phyloP scores from a whole-genome alignment of 2,329 filamentous ascomycete genomes.

The Fusarium ambrosium region DNA sequence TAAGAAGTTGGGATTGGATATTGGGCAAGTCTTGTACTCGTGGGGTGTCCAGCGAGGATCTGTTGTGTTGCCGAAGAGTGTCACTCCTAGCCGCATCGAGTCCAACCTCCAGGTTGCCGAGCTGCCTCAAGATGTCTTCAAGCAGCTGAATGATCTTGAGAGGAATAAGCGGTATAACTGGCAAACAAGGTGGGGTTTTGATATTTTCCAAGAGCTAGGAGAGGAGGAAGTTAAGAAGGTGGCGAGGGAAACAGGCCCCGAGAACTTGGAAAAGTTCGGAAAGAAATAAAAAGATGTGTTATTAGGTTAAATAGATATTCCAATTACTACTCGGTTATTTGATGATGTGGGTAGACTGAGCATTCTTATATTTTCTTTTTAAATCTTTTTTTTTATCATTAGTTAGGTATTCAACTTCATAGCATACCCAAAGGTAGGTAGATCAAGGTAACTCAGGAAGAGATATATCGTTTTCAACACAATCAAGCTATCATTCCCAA shows the following conservation, averaged over 20 bases:
- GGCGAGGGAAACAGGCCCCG: conserved; percentile 9
- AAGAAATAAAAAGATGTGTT: background rate
- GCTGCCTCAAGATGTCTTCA: conserved; percentile 53
- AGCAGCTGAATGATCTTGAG: conserved; percentile 56
- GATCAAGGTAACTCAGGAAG: too few species aligned
- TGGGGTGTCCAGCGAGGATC: conserved; percentile 76
- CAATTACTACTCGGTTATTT: background rate
- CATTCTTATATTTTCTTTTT: background rate
- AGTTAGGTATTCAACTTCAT: too few species aligned
- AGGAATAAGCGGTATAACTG: conserved; percentile 60
- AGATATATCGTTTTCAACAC: too few species aligned
- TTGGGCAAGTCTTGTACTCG: conserved; percentile 60
- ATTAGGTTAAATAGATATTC: background rate
- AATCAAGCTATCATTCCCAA: too few species aligned
- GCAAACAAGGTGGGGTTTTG: conserved; percentile 57
- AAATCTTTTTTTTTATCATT: too few species aligned
- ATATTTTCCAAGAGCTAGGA: conserved; percentile 60
- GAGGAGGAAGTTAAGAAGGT: conserved; percentile 51
- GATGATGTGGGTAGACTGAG: background rate
- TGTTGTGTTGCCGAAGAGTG: conserved; percentile 77
- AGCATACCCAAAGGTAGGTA: too few species aligned
- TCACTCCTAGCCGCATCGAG: conserved; percentile 72
- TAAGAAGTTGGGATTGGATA: conserved; percentile 37
- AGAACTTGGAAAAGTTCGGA: conserved; percentile 14
- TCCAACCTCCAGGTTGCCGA: conserved; percentile 68